Evolutionary conservation across 768 basidiomycete genomes (phyloP), one percentile per base, ranked within the genome.

Genomic region (Podaxis pistillaris): DNA sequence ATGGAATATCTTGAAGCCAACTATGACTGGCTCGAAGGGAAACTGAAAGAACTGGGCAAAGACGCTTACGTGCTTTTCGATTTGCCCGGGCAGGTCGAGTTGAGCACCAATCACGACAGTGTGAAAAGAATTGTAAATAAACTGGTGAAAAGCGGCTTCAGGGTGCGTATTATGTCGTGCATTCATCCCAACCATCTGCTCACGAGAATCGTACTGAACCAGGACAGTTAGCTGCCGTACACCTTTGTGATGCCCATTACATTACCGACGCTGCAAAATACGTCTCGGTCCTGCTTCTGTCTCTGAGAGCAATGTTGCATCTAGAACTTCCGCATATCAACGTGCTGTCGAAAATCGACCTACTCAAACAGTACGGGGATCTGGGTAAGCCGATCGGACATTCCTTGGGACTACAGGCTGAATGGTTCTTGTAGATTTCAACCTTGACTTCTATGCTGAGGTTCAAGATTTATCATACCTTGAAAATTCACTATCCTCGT

Each of bases 301-400:
- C 96, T 11, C 81, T 99, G 28, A 84, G 97, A 54, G 93, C 96
- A 15, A 98, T 98, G 97, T 81, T 99, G n/a, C 96, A 98, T 70
- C 83, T 99, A 60, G 97, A 97, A 70, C 83, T 98, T n/a, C 97
- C 97, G 0, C 97, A 98, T 72, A 81, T 99, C 76, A 98, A 99
- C 70, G 97, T 99, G 2, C 80, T 99, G 13, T 96, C 94, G 8
- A 99, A 99, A 75, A 82, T 98, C 59, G 97, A 99, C 75, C 78
- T 98, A n/a, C 79, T 99, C 17, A 79, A 83, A 17, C 86, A 90
- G 66, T 96, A 96, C 64, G 97, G 97, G 11, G 93, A 96, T 64
- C 81, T 98, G 47, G 93, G 96, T 96, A 68, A 51, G 83, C 19
- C 57, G 24, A 56, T n/a, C 30, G 40, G 62, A 63, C 56, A 28